These are phyloP conservation scores for Lagenidium giganteum DNA, from an alignment of 352 stramenopile species.

Conservation along the genomic window DNA sequence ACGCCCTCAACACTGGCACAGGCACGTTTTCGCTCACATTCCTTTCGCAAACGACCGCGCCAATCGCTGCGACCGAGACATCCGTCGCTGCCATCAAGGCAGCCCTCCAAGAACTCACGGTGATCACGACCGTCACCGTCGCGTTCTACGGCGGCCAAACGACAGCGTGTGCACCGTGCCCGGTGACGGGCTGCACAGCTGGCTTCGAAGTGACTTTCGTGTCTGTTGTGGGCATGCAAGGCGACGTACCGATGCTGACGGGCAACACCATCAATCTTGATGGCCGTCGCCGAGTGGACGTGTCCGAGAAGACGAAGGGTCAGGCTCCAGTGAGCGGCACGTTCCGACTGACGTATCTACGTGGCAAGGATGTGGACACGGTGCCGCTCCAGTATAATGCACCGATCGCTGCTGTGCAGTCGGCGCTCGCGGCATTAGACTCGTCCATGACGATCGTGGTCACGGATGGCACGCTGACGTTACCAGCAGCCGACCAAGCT, in stretches of 20 bases:
- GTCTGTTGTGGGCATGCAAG: conserved; percentile 54
- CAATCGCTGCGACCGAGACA: conserved; percentile 79
- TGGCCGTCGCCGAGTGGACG: conserved; percentile 77
- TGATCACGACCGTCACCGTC: conserved; percentile 79
- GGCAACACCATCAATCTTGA: conserved; percentile 80
- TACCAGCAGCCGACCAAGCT: conserved; percentile 23
- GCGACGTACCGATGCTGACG: conserved; percentile 83
- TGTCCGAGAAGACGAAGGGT: conserved; percentile 57
- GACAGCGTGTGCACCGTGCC: conserved; percentile 63
- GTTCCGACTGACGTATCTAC: conserved; percentile 82
- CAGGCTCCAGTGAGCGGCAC: conserved; percentile 79
- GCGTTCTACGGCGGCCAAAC: conserved; percentile 33
- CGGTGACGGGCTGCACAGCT: conserved; percentile 28
- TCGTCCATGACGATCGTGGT: conserved; percentile 62
- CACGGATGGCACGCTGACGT: conserved; percentile 31
- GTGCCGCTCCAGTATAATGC: conserved; percentile 44
- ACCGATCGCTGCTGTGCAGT: conserved; percentile 34
- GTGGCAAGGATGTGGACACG: conserved; percentile 65
- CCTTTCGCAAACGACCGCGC: conserved; percentile 73
- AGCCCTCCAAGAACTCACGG: conserved; percentile 80
- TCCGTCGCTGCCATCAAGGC: conserved; percentile 62
- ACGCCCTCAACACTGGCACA: conserved; percentile 56
- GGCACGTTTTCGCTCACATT: conserved; percentile 84
- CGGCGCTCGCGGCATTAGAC: conserved; percentile 67
- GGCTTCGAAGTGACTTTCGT: conserved; percentile 89